Base-by-base conservation (phyloP, 306 rosid species). In the Medicago arabica region DNA sequence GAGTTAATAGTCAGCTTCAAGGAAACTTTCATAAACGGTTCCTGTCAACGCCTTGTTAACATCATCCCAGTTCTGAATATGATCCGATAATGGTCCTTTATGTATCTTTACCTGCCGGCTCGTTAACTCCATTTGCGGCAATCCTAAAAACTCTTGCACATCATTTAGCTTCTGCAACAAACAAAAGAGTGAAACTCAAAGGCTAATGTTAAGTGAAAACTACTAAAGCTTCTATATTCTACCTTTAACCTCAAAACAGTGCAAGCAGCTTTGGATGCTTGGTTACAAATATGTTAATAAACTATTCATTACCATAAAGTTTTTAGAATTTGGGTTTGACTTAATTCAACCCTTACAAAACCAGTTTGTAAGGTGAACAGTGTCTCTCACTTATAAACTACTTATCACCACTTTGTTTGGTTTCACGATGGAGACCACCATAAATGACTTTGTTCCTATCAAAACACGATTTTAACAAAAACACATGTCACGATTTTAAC, bases 31-130 rank as follows among this genome's bases (percentile, higher is more conserved):
- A 54, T 87, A 95, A 21, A 74, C 68, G 19, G 97, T 95, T 69
- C 93, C 97, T 1, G 53, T 75, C 23, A 95, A 91, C 4, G 87
- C 79, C 77, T 34, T 85, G 86, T 82, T 90, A 66, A 95, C 97
- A 15, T 90, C 97, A 4, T 90, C 93, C 97, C 97, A 95, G 85
- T 95, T 92, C 75, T 58, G 81, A 73, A 92, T 78, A 82, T 90
- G 93, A 34, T 92, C 92, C 0, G 92, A 87, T 77, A 92, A 23
- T 21, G 86, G 83, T 43, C 97, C 97, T 44, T 81, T 86, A 74
- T 89, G 97, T 81, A 95, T 95, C 85, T 92, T 92, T 40, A 95
- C 89, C 69, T 95, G 97, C 43, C 88, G 88, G 82, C 98, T 95
- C 18, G 34, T 85, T 79, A 95, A 80, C 84, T 83, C 78, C 93